Evolutionary conservation across 106 monocot genomes (phyloP).

Genomic region (Ottelia alismoides): DNA sequence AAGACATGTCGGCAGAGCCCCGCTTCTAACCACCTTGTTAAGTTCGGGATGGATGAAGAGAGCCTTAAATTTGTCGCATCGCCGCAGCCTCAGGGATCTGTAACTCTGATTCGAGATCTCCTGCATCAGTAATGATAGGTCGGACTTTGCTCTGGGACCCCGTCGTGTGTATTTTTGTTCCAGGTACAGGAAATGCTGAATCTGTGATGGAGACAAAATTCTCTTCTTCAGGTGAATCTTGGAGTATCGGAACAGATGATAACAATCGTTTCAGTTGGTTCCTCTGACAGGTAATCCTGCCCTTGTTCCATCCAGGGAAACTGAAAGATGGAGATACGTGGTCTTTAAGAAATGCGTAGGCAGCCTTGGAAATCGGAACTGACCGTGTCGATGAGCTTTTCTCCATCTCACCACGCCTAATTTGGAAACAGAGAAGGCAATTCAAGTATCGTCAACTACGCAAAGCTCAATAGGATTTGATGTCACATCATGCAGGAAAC

Average conservation of each 20-base stretch:
- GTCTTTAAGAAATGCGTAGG: constrained; percentile 62
- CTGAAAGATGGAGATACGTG: constrained; percentile 54
- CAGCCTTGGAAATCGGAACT: constrained; percentile 56
- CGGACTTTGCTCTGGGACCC: no score
- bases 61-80: no score
- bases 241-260: constrained; percentile 8
- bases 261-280: constrained; percentile 60
- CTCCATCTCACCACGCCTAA: constrained; percentile 92
- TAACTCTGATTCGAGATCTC: no score
- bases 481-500: no score
- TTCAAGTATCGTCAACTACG: no score
- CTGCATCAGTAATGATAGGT: no score
- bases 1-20: no score
- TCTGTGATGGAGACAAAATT: constrained; percentile 34
- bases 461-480: no score
- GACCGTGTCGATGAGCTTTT: constrained; percentile 41
- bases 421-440: constrained; percentile 13
- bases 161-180: constrained; percentile 40
- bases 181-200: constrained; percentile 42
- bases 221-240: constrained; percentile 7
- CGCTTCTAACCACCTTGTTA: no score
- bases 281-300: constrained; percentile 62
- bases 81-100: no score
- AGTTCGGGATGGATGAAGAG: no score
- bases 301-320: constrained; percentile 91